Base-by-base conservation (phyloP, 1,284 basidiomycete species). In the Rhodotorula sp. region DNA sequence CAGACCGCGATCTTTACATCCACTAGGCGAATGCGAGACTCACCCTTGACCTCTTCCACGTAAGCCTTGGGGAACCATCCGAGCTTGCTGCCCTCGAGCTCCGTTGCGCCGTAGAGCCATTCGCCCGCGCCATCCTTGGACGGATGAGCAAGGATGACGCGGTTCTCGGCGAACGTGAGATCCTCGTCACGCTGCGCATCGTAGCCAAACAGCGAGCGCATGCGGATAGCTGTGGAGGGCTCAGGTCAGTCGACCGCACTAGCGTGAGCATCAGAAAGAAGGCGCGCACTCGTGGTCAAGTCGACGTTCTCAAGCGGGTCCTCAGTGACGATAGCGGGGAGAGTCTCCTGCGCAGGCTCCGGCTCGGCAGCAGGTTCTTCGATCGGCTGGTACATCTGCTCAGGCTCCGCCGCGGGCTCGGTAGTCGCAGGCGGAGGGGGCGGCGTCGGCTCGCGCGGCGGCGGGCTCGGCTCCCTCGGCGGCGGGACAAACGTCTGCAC, bases 21-120 rank as follows among this genome's bases (percentile, higher is more conserved):
- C 27, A 54, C 1, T 5, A 3, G 5, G 17, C 7, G 45, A 19
- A 7, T n/a, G 17, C 3, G 16, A 9, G 7, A 82, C 90, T 77
- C 81, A 93, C 93, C 83, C 70, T 86, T 84, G 44, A 91, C 81
- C 77, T 87, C 86, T 77, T 91, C 86, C 14, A 95, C 90, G 79
- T 97, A 99, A 2, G 89, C 89, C 79, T 89, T 89, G 1, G 97
- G 97, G 87, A 98, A 92, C 83, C 94, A 89, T 2, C 96, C 96
- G 14, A 67, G 42, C 59, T 88, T 86, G 79, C 86, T 88, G 23
- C 89, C 88, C 54, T 86, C 87, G 57, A 84, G 86, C 25, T 89
- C 82, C 16, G 88, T 80, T n/a, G 85, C 90, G 53, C 93, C 96
- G 57, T 71, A 93, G 91, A 93, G 95, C 96, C 97, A 99, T 19